Percentiles rank a stretch among this genome's conserved stretches.
Conservation (phyloP, 805 yeast genomes). For the Kluyveromyces wickerhamii region DNA sequence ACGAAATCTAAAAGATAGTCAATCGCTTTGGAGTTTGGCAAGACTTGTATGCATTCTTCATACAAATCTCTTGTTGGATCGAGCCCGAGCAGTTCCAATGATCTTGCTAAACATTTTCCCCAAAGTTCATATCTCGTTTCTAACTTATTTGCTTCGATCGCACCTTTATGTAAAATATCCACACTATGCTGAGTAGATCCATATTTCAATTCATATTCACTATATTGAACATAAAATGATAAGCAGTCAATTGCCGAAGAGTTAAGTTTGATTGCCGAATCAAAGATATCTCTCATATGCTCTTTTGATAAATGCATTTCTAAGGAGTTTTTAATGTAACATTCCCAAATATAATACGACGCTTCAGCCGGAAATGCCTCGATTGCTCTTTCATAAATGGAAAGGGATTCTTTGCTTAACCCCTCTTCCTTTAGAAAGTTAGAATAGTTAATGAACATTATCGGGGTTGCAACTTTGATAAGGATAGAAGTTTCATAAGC, state of each 20-base stretch:
- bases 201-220: conserved; percentile 49
- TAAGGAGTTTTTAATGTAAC: conserved; percentile 50
- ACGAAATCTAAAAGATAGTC: conserved; percentile 47
- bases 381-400: conserved; percentile 64
- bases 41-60: conserved; percentile 41
- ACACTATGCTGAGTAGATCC: conserved; percentile 47
- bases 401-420: conserved; percentile 38
- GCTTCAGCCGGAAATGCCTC: conserved; percentile 45
- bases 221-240: conserved; percentile 46
- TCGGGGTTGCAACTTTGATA: conserved; percentile 61
- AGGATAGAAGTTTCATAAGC: conserved; percentile 48
- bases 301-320: conserved; percentile 35
- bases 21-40: conserved; percentile 38
- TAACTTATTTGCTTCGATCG: conserved; percentile 15
- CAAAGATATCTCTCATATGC: conserved; percentile 65
- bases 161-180: conserved; percentile 39
- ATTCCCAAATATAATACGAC: conserved; percentile 63
- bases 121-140: conserved; percentile 21
- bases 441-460: conserved; percentile 59
- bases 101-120: conserved; percentile 39
- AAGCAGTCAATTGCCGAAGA: conserved; percentile 32
- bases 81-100: conserved; percentile 34
- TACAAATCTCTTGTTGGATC: conserved; percentile 41
- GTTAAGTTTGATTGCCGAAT: conserved; percentile 54
- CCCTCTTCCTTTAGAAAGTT: conserved; percentile 44